Evolutionary conservation across 192 early-diverging fungal species (phyloP), one percentile per base, ranked within the genome.

Genomic region (Podila clonocystis): DNA sequence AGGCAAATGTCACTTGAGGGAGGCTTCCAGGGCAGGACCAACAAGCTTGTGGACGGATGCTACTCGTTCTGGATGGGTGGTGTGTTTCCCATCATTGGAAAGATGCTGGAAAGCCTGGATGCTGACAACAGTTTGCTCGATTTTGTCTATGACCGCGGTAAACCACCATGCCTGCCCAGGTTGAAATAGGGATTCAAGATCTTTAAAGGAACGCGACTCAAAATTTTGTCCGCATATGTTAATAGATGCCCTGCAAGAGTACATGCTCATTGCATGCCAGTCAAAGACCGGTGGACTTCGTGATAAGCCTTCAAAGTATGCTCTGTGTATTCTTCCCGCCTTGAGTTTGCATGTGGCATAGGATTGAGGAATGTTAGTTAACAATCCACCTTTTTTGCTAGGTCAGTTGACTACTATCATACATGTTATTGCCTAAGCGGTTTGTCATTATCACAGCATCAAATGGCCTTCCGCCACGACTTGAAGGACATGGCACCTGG

Each of bases 11-110:
- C 82, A 33, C 70, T 96, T 28, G 98, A 99, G 85, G 97, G 97
- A 52, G 98, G 98, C 29, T 99, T 98, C 74, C 94, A 95, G 65
- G 98, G 98, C 8, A 86, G 98, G 50, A 93, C 95, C 1, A 99
- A 99, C 82, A 99, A 99, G 84, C 87, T 99, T 0, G 98, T 99
- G 0, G 98, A 99, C 83, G 98, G 97, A 0, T 99, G 98, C 75
- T 99, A 99, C 83, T 95, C 98, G 0, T 96, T 96, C 74, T 99
- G 98, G 98, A 89, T 93, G 34, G 96, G 95, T 9, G 96, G 92
- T 9, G 82, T 90, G 4, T 93, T 93, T 50, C 90, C 94, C 1
- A 66, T 99, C 19, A 62, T 96, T 60, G 87, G 88, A 50, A 78
- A 88, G 31, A 76, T 76, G 77, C 33, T 86, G 28, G 41, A 67